Conservation (phyloP, 306 rosid genomes). For the Astragalus membranaceus region DNA sequence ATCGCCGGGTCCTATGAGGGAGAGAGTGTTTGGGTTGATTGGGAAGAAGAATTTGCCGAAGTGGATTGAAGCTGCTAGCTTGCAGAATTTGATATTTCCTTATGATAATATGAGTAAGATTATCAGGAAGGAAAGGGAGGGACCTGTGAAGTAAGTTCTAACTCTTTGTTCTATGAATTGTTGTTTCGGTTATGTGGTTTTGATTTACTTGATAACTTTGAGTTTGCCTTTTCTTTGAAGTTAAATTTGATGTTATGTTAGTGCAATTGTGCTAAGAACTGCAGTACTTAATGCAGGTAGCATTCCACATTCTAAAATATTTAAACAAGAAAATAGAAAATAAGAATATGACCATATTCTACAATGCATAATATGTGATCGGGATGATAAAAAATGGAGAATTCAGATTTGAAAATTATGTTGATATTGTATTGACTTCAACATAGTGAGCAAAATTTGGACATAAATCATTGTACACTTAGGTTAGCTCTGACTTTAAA, state of each 20-base stretch:
- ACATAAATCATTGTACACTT: neutral
- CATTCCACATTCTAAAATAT: neutral
- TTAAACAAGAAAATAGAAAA: too few species aligned
- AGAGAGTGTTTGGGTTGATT: conserved; percentile 75
- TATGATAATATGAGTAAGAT: conserved; percentile 74
- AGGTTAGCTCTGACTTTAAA: neutral
- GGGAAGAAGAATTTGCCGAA: conserved; percentile 75
- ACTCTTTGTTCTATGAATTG: neutral
- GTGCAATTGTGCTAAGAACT: neutral
- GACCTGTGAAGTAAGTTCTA: conserved; percentile 73
- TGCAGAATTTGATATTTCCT: conserved; percentile 88
- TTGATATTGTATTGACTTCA: neutral
- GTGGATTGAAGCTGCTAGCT: conserved; percentile 92
- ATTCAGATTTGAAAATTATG: neutral
- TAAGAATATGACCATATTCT: neutral
- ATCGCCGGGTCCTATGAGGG: conserved; percentile 97
- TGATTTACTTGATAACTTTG: too few species aligned
- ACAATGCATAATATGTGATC: neutral
- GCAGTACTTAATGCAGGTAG: neutral
- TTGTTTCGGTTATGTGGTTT: too few species aligned
- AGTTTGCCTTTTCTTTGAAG: neutral
- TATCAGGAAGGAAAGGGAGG: conserved; percentile 75
- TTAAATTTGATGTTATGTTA: neutral
- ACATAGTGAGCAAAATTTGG: conserved; percentile 1
- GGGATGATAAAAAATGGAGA: neutral